These are phyloP conservation scores for Leptographium wingfieldii DNA, from an alignment of 2,329 filamentous ascomycete species.

Conservation along the genomic window DNA sequence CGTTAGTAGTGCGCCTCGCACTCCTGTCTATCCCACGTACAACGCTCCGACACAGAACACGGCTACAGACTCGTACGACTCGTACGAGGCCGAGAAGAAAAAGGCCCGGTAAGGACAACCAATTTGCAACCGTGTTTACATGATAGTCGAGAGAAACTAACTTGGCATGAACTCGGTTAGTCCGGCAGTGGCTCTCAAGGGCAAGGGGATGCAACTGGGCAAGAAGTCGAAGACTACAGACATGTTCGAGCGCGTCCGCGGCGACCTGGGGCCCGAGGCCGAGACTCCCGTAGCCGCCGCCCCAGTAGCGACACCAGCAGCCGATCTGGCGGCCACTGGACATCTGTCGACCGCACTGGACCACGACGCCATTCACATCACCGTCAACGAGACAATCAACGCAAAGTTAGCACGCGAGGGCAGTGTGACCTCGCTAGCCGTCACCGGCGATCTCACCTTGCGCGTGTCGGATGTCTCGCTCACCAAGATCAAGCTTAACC, in stretches of 20 bases:
- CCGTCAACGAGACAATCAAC: conserved; percentile 78
- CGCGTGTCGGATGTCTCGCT: conserved; percentile 79
- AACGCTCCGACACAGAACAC: conserved; percentile 58
- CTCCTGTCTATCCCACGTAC: conserved; percentile 80
- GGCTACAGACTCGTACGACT: conserved; percentile 74
- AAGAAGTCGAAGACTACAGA: conserved; percentile 98
- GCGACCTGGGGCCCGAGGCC: conserved; percentile 76
- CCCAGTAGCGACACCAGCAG: conserved; percentile 26
- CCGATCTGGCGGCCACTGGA: not conserved
- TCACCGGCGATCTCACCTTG: conserved; percentile 86
- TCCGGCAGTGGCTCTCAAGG: conserved; percentile 50
- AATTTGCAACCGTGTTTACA: not conserved
- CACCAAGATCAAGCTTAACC: conserved; percentile 80
- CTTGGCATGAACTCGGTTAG: not conserved
- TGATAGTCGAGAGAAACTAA: not conserved
- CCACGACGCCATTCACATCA: conserved; percentile 76
- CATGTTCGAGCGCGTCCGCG: conserved; percentile 91
- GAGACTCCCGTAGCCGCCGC: conserved; percentile 64
- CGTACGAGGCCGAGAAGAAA: conserved; percentile 96
- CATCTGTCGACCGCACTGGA: conserved; percentile 57
- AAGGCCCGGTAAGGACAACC: conserved; percentile 60
- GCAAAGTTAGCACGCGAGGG: conserved; percentile 85
- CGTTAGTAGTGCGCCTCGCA: conserved; percentile 45
- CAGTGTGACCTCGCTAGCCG: conserved; percentile 68
- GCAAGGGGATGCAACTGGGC: conserved; percentile 97